Percentiles rank a stretch among this genome's conserved stretches.
These are phyloP conservation scores for Fusarium sp. DNA, from an alignment of 2,329 filamentous ascomycete genomes.

Conservation along the genomic window DNA sequence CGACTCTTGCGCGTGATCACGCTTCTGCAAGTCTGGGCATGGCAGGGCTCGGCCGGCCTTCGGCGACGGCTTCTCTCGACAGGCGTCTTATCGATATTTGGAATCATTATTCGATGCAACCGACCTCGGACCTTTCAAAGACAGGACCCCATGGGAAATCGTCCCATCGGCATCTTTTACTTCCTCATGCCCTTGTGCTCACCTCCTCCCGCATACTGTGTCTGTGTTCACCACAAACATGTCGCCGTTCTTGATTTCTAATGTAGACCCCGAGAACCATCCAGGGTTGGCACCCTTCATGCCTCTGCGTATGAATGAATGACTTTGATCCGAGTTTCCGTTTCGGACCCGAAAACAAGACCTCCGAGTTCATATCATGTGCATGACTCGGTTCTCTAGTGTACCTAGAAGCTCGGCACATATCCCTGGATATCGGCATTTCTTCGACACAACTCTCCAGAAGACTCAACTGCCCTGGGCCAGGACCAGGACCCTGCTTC, in stretches of 20 bases:
- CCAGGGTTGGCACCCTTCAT: neutral
- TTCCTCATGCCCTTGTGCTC: neutral
- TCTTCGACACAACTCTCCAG: no score
- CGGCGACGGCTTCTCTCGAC: neutral
- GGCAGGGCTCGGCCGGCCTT: no score
- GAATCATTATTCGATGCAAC: neutral
- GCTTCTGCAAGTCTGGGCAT: no score
- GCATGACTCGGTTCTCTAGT: no score
- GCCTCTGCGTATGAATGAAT: neutral
- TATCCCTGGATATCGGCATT: no score
- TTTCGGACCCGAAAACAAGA: no score
- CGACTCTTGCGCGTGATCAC: neutral
- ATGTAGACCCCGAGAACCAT: neutral
- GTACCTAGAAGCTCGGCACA: no score
- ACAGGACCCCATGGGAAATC: neutral
- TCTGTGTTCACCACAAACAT: neutral
- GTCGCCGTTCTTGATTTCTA: neutral
- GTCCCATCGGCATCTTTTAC: neutral
- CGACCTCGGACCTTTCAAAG: neutral
- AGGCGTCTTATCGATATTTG: neutral
- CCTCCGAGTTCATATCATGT: no score
- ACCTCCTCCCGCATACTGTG: neutral
- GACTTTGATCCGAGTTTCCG: no score
- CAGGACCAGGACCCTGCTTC: no score
- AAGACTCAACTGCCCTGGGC: no score